Conservation (phyloP, 305 asterid genomes). For the Fraxinus ornus region DNA sequence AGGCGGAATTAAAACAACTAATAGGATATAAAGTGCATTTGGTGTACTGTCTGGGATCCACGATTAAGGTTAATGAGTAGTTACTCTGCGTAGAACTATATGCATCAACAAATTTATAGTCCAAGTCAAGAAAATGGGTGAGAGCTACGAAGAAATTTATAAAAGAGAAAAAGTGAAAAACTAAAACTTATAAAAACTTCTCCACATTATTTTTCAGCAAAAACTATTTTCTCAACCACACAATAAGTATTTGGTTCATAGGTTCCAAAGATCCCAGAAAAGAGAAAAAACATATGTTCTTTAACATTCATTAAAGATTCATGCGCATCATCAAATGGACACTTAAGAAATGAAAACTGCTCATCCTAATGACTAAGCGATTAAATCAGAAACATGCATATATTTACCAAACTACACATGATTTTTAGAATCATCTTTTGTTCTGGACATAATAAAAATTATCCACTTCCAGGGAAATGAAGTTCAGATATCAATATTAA, state of each 20-base stretch:
- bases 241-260: background rate
- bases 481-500: background rate
- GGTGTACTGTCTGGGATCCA: constrained; percentile 20
- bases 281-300: background rate
- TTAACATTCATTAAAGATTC: background rate
- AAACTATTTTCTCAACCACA: background rate
- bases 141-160: background rate
- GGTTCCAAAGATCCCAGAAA: background rate
- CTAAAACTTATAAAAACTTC: background rate
- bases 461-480: background rate
- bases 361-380: background rate
- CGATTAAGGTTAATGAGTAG: background rate
- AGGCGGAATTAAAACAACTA: background rate
- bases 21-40: background rate
- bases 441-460: background rate
- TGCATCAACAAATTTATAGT: background rate
- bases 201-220: background rate
- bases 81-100: constrained; percentile 1
- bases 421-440: background rate
- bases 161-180: background rate
- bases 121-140: background rate
- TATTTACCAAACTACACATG: background rate
- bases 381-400: background rate
- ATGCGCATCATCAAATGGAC: background rate
- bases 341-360: background rate